Percentiles rank a stretch among this genome's conserved stretches.
phyloP scores from a whole-genome alignment of 805 yeast species.

The Spathaspora passalidarum region DNA sequence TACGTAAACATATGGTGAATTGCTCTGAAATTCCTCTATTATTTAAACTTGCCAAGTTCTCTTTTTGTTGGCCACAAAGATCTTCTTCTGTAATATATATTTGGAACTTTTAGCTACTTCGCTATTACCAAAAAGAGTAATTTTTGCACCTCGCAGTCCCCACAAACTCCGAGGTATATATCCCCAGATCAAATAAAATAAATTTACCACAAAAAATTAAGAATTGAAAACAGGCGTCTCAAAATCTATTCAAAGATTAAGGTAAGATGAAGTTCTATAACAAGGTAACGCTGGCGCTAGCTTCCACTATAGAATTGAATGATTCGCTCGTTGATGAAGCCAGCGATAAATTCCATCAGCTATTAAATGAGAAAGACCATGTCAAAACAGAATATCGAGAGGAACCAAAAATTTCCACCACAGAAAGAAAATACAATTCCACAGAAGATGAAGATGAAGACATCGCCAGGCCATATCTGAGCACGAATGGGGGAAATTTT shows the following conservation, averaged over 20 bases:
- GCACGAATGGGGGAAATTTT: conserved; percentile 20
- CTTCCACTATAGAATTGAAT: not conserved
- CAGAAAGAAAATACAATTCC: not conserved
- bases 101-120: no score
- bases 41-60: no score
- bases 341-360: not conserved
- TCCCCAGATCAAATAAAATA: not conserved
- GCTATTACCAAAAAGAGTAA: no score
- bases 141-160: not conserved
- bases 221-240: not conserved
- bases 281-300: not conserved
- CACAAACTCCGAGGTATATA: not conserved
- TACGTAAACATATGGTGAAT: not conserved
- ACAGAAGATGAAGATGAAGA: conserved; percentile 21
- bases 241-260: not conserved
- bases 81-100: not conserved
- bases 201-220: not conserved
- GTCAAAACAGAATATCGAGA: not conserved
- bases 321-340: not conserved
- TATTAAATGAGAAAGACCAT: not conserved
- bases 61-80: no score
- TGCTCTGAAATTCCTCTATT: no score
- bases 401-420: not conserved
- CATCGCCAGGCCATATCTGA: conserved; percentile 23
- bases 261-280: not conserved